phyloP scores from a whole-genome alignment of 306 rosid genomes.

The Quercus agrifolia region DNA sequence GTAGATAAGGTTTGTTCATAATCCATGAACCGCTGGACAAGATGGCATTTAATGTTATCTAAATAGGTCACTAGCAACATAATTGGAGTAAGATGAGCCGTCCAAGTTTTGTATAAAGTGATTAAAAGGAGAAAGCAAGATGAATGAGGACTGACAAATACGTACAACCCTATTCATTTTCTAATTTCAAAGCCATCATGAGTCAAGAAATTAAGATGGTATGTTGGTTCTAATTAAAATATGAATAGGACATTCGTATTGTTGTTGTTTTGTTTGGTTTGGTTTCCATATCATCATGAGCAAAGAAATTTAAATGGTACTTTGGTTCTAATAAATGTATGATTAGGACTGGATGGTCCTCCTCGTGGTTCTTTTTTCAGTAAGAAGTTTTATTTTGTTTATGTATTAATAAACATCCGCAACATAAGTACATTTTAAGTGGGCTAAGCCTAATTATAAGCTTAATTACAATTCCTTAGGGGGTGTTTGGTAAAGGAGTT shows the following conservation, averaged over 20 bases:
- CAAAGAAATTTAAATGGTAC: constrained; percentile 14
- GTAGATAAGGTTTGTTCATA: constrained; percentile 21
- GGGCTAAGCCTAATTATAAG: too few species aligned
- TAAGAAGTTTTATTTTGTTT: too few species aligned
- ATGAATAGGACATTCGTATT: constrained; percentile 7
- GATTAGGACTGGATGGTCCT: constrained; percentile 16
- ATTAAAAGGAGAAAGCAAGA: background rate
- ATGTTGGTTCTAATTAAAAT: constrained; percentile 7
- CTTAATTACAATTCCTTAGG: too few species aligned
- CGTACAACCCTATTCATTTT: background rate
- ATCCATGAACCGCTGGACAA: constrained; percentile 22
- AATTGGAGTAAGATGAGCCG: constrained; percentile 15
- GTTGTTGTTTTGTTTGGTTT: too few species aligned
- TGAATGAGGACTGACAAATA: background rate
- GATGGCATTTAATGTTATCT: constrained; percentile 7
- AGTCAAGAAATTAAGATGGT: constrained; percentile 13
- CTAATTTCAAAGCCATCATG: constrained; percentile 17
- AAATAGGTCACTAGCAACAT: background rate
- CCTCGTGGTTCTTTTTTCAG: too few species aligned
- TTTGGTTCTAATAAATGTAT: constrained; percentile 7
- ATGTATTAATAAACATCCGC: too few species aligned
- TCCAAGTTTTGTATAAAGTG: background rate
- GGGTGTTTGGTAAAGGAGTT: too few species aligned
- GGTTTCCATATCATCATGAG: constrained; percentile 20
- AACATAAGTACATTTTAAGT: too few species aligned